Evolutionary conservation across 2,329 filamentous ascomycete species (phyloP), one percentile per base, ranked within the genome.

Genomic region (Dothidotthia symphoricarpi): DNA sequence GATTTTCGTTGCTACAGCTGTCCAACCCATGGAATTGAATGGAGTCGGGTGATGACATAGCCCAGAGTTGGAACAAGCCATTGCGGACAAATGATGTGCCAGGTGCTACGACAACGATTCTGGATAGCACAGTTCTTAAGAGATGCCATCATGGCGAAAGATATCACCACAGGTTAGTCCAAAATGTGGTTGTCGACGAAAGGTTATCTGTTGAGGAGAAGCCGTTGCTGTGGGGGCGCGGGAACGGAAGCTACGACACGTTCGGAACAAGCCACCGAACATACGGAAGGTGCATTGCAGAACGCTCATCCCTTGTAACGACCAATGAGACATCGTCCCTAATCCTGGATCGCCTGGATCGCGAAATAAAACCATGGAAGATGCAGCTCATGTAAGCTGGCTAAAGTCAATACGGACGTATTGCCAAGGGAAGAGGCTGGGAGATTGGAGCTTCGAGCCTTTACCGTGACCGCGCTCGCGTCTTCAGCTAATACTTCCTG

Each of bases 401-500:
- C 59, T 63, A 64, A 64, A 60, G 39, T 61, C 53, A 42, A 56
- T 47, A 51, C 53, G 59, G 58, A 45, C 39, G 25, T n/a, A 34
- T 16, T 41, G 53, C 56, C 59, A 62, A 64, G 57, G 47, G 45
- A 48, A 49, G 57, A 57, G 59, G 55, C 48, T 59, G 59, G 54
- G 51, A 30, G 25, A 6, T 27, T 27, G 5, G 25, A 27, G 12
- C 13, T 14, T 27, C 11, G 13, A 14, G 12, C 25, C 25, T 6
- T 5, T 11, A 6, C 13, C 25, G 5, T 11, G 25, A 27, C 25
- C 12, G 25, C 25, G 25, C 11, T 27, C 25, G 24, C 36, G 31
- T 36, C 33, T 31, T 40, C 39, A 31, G 36, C 31, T 14, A 33
- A 29, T 19, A 15, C 27, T 24, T 32, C 22, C 14, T 19, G 12